Conservation (phyloP, 345 rosid species). For the Moricandia arvensis region DNA sequence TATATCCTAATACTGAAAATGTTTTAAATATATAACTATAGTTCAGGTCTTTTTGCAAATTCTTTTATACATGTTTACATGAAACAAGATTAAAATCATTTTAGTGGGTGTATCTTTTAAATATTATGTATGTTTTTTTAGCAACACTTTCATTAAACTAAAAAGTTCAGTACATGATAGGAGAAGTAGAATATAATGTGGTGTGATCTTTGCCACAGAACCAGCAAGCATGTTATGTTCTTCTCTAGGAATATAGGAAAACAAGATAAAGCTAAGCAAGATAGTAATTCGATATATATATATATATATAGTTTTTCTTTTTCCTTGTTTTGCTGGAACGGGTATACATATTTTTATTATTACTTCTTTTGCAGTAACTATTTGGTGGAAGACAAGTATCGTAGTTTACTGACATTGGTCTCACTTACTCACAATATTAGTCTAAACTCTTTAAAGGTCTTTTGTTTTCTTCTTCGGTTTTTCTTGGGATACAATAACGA, state of each 20-base stretch:
- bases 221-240: too few relatives aligned
- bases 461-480: conserved; percentile 36
- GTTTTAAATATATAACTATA: neutral
- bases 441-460: conserved; percentile 8
- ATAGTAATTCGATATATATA: neutral
- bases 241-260: too few relatives aligned
- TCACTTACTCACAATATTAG: conserved; percentile 31
- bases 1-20: neutral
- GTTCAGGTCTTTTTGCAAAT: neutral
- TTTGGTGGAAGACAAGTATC: conserved; percentile 32
- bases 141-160: too few relatives aligned
- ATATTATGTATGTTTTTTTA: neutral
- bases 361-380: conserved; percentile 4
- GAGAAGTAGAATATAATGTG: too few relatives aligned
- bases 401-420: conserved; percentile 39
- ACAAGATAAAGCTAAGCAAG: too few relatives aligned
- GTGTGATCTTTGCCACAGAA: too few relatives aligned
- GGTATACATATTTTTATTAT: neutral
- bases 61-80: neutral
- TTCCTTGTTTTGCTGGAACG: conserved; percentile 5
- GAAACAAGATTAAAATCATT: neutral
- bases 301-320: neutral
- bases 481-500: conserved; percentile 28
- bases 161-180: too few relatives aligned
- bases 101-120: conserved; percentile 7